Percentiles rank a stretch among this genome's conserved stretches.
Conservation (phyloP, 1,284 basidiomycete genomes). For the Microbotryomycetes sp. region DNA sequence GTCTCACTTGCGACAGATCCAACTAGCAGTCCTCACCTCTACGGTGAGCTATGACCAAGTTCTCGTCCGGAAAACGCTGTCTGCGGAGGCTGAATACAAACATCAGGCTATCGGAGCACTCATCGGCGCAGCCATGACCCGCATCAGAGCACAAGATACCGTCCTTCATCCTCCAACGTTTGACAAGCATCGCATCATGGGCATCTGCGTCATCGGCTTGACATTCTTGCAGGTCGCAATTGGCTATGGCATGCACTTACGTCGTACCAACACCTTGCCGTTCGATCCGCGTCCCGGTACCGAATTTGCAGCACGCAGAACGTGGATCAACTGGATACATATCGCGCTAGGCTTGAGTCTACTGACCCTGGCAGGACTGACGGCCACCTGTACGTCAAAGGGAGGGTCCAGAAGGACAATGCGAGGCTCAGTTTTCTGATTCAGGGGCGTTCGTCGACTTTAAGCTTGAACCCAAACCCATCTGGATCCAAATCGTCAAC, state of each 20-base stretch:
- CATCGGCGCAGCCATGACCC: background rate
- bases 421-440: background rate
- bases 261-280: background rate
- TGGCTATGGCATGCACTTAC: background rate
- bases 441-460: conserved; percentile 7
- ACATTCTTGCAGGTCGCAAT: background rate
- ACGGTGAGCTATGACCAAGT: too few relatives aligned
- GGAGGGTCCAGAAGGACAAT: too few relatives aligned
- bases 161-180: background rate
- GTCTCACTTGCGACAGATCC: background rate
- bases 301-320: background rate
- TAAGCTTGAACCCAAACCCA: background rate
- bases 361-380: conserved; percentile 2
- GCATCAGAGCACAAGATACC: background rate
- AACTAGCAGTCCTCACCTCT: background rate
- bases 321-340: conserved; percentile 9
- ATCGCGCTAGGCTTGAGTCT: conserved; percentile 6
- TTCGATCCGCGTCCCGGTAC: background rate
- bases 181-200: background rate
- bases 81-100: too few relatives aligned
- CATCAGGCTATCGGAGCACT: background rate
- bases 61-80: too few relatives aligned
- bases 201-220: background rate
- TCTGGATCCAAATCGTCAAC: conserved; percentile 8
- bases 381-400: conserved; percentile 7